Percentiles rank a stretch among this genome's conserved stretches.
Evolutionary conservation across 2,329 filamentous ascomycete genomes (phyloP).

Genomic region (Thelonectria olida): DNA sequence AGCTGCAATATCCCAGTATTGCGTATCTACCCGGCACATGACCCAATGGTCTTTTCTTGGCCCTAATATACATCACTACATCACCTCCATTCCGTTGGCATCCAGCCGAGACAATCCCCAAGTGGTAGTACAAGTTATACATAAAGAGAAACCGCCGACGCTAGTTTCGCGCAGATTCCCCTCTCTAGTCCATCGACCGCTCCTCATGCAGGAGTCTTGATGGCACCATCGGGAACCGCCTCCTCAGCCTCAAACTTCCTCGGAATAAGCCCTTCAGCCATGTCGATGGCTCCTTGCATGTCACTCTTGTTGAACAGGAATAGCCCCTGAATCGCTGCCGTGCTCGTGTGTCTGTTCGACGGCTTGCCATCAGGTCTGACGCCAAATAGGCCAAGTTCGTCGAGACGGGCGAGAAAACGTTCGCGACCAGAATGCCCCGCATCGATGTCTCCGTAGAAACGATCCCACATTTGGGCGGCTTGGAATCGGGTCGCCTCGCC

Average conservation of each 20-base stretch:
- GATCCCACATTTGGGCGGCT: slow-evolving; percentile 88
- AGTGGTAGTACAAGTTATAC: slow-evolving; percentile 15
- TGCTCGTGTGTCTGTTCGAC: slow-evolving; percentile 72
- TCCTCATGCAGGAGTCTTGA: slow-evolving; percentile 52
- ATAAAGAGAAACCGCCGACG: slow-evolving; percentile 24
- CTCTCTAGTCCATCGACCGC: background rate
- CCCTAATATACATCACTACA: slow-evolving; percentile 13
- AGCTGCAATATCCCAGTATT: background rate
- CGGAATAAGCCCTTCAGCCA: slow-evolving; percentile 75
- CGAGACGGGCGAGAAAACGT: slow-evolving; percentile 76
- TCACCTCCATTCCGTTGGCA: slow-evolving; percentile 1
- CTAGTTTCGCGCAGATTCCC: slow-evolving; percentile 7
- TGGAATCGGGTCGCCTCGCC: slow-evolving; percentile 89
- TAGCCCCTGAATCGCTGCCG: slow-evolving; percentile 90
- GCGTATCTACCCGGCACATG: background rate
- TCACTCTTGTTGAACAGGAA: slow-evolving; percentile 96
- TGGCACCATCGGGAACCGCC: slow-evolving; percentile 47
- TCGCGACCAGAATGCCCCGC: slow-evolving; percentile 66
- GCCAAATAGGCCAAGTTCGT: slow-evolving; percentile 75
- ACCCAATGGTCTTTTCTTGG: background rate
- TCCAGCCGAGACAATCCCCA: slow-evolving; percentile 21
- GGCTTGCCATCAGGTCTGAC: slow-evolving; percentile 58
- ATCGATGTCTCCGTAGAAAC: slow-evolving; percentile 91
- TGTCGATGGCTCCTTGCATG: slow-evolving; percentile 84
- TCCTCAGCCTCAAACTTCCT: slow-evolving; percentile 62